Conservation (phyloP, 768 basidiomycete genomes). For the Lactarius sanguifluus region DNA sequence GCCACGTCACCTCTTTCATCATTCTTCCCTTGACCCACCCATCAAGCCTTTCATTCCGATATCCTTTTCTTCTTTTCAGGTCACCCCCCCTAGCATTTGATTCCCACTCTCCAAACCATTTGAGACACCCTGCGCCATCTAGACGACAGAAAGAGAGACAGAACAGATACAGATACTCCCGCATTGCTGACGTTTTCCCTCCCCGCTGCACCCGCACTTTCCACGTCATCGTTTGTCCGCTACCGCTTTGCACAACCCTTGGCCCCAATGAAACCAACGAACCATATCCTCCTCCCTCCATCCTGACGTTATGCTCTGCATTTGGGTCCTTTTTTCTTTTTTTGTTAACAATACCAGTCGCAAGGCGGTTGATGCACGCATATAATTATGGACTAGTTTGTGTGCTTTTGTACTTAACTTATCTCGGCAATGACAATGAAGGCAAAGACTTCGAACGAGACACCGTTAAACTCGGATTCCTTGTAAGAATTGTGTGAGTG, state of each 20-base stretch:
- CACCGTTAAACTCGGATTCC: neutral
- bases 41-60: constrained; percentile 35
- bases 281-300: neutral
- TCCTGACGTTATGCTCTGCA: constrained; percentile 3
- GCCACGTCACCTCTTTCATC: neutral
- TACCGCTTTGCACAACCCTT: neutral
- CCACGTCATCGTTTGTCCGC: neutral
- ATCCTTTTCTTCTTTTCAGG: neutral
- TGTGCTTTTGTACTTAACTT: constrained; percentile 26
- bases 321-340: neutral
- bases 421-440: constrained; percentile 14
- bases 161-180: constrained; percentile 13
- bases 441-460: constrained; percentile 10
- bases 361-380: constrained; percentile 22
- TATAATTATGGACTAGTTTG: constrained; percentile 32
- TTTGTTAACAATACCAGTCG: constrained; percentile 5
- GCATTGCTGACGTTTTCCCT: constrained; percentile 17
- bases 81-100: constrained; percentile 1
- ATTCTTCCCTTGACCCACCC: neutral
- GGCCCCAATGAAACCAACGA: neutral
- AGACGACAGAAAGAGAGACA: constrained; percentile 17
- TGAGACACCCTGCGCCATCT: constrained; percentile 26
- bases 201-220: neutral
- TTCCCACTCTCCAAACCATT: neutral
- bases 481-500: neutral